Conservation (phyloP, 768 basidiomycete species). For the Auricularia sp. region DNA sequence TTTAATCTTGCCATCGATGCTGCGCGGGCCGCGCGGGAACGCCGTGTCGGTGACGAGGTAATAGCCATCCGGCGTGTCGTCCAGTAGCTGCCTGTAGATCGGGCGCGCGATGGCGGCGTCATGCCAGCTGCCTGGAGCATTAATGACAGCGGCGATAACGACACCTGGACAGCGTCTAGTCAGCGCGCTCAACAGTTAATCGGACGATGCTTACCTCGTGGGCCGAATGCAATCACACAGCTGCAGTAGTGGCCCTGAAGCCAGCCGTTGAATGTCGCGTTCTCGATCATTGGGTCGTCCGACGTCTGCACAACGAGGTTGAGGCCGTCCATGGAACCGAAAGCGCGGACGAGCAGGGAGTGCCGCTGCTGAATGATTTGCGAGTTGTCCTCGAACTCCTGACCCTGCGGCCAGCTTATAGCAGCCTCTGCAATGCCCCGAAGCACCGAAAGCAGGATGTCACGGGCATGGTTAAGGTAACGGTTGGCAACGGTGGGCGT, state of each 20-base stretch:
- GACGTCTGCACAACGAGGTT: slow-evolving; percentile 28
- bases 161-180: background rate
- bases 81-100: background rate
- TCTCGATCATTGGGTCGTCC: slow-evolving; percentile 31
- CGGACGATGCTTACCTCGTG: slow-evolving; percentile 14
- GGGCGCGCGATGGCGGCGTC: background rate
- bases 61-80: background rate
- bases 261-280: slow-evolving; percentile 39
- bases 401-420: slow-evolving; percentile 19
- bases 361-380: slow-evolving; percentile 21
- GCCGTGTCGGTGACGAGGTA: background rate
- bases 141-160: background rate
- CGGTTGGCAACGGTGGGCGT: slow-evolving; percentile 26
- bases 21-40: slow-evolving; percentile 6
- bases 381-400: slow-evolving; percentile 20
- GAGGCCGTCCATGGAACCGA: slow-evolving; percentile 33
- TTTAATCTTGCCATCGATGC: slow-evolving; percentile 24
- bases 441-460: slow-evolving; percentile 23
- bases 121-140: slow-evolving; percentile 1
- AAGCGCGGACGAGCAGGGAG: slow-evolving; percentile 26
- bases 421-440: slow-evolving; percentile 18
- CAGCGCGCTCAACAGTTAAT: background rate
- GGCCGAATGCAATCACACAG: slow-evolving; percentile 27
- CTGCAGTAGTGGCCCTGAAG: slow-evolving; percentile 30
- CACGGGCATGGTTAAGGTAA: slow-evolving; percentile 25